Evolutionary conservation across 345 rosid species (phyloP).

Genomic region (Dimocarpus longan): DNA sequence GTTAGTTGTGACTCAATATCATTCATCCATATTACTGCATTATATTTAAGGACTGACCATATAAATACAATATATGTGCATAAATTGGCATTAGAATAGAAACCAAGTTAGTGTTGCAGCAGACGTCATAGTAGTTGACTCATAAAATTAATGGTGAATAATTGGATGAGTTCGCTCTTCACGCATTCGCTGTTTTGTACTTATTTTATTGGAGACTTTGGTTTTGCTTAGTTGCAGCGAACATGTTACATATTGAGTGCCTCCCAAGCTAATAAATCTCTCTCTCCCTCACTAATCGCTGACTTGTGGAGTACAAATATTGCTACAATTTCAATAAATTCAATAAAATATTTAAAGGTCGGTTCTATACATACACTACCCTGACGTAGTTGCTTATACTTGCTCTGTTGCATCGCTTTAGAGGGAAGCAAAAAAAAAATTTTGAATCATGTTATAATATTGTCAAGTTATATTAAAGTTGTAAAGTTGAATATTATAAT

Average conservation of each 20-base stretch:
- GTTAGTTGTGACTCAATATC: no score
- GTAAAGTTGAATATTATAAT: no score
- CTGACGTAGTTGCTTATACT: neutral
- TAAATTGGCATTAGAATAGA: neutral
- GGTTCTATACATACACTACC: conserved; percentile 7
- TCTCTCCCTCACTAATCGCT: conserved; percentile 16
- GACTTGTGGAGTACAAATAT: conserved; percentile 30
- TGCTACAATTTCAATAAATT: neutral
- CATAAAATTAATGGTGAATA: neutral
- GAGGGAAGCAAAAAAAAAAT: neutral
- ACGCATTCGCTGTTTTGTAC: conserved; percentile 1
- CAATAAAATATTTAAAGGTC: conserved; percentile 10
- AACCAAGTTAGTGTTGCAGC: neutral
- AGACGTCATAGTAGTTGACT: conserved; percentile 11
- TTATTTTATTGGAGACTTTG: neutral
- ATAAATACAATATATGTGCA: no score
- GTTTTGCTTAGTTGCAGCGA: conserved; percentile 37
- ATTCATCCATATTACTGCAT: no score
- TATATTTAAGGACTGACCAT: no score
- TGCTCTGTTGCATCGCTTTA: neutral
- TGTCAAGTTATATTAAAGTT: no score
- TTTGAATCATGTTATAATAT: no score
- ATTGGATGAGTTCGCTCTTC: conserved; percentile 19
- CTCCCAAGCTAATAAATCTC: conserved; percentile 37
- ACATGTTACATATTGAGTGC: conserved; percentile 43